These are phyloP conservation scores for Waltergamsia citrina DNA, from an alignment of 2,329 filamentous ascomycete species.

Conservation along the genomic window DNA sequence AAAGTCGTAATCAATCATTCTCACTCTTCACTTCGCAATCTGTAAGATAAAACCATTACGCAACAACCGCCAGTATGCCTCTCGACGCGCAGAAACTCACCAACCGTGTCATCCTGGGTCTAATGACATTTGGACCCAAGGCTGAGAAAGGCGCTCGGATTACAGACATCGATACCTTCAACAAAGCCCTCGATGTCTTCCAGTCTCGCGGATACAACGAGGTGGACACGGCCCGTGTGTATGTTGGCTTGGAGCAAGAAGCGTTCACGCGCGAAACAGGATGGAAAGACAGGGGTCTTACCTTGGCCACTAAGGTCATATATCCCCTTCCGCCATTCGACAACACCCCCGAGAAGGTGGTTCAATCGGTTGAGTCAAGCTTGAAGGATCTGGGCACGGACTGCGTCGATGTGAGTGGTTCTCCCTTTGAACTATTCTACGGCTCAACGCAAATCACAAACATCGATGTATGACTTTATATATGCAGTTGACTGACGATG, in stretches of 20 bases:
- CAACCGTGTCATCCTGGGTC: conserved; percentile 68
- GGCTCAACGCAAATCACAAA: no score
- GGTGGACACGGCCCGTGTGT: conserved; percentile 72
- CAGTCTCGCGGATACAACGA: conserved; percentile 76
- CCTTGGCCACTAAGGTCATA: conserved; percentile 64
- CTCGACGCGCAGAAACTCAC: conserved; percentile 35
- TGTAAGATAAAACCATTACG: no score
- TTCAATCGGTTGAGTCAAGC: conserved; percentile 55
- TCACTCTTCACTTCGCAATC: no score
- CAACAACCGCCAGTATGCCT: conserved; percentile 37
- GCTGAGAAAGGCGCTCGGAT: conserved; percentile 57
- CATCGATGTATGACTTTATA: no score
- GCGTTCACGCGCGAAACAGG: conserved; percentile 64
- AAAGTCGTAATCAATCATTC: no score
- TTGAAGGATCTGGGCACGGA: conserved; percentile 65
- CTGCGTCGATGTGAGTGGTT: conserved; percentile 59
- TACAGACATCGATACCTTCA: conserved; percentile 57
- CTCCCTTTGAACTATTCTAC: no score
- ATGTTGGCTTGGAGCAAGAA: conserved; percentile 66
- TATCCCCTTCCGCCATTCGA: conserved; percentile 53
- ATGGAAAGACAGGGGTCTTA: conserved; percentile 73
- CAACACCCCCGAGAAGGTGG: conserved; percentile 56
- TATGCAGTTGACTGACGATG: no score
- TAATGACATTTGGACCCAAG: conserved; percentile 76
- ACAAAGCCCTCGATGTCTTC: conserved; percentile 63